Evolutionary conservation across 345 rosid species (phyloP).

Genomic region (Pseudoturritis turrita): DNA sequence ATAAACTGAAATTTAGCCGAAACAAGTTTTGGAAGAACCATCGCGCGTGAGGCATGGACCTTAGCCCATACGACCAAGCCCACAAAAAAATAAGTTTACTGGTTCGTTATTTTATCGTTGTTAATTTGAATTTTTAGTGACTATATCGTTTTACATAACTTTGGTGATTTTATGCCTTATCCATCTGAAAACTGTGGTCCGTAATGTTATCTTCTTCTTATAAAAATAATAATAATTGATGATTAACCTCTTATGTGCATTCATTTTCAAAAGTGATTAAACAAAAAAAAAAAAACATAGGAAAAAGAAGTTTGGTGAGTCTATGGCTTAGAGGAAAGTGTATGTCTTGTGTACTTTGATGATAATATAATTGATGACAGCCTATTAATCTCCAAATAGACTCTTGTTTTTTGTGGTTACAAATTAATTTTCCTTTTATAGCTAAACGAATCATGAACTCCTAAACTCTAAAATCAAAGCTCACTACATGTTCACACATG

Average conservation of each 20-base stretch:
- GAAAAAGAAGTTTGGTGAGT: constrained; percentile 21
- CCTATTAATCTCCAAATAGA: constrained; percentile 11
- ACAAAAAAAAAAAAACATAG: too few relatives aligned
- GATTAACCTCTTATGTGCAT: not conserved
- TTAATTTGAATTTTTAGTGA: not conserved
- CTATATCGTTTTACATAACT: not conserved
- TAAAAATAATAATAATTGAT: not conserved
- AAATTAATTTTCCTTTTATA: constrained; percentile 22
- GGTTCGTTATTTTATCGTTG: too few relatives aligned
- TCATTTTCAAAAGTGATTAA: constrained; percentile 7
- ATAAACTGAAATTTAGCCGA: too few relatives aligned
- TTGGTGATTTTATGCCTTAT: not conserved
- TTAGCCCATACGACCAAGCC: too few relatives aligned
- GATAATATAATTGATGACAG: constrained; percentile 30
- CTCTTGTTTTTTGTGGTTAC: constrained; percentile 24
- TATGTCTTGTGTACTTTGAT: constrained; percentile 29
- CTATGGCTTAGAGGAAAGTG: constrained; percentile 16
- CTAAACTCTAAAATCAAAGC: constrained; percentile 2
- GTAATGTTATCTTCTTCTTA: not conserved
- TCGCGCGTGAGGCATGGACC: too few relatives aligned
- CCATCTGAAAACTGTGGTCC: not conserved
- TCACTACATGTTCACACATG: constrained; percentile 21
- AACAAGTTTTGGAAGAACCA: too few relatives aligned
- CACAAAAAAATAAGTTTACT: too few relatives aligned
- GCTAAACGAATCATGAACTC: constrained; percentile 24